Evolutionary conservation across 148 eudicot species (phyloP).

Genomic region (Rhododendron williamsianum): DNA sequence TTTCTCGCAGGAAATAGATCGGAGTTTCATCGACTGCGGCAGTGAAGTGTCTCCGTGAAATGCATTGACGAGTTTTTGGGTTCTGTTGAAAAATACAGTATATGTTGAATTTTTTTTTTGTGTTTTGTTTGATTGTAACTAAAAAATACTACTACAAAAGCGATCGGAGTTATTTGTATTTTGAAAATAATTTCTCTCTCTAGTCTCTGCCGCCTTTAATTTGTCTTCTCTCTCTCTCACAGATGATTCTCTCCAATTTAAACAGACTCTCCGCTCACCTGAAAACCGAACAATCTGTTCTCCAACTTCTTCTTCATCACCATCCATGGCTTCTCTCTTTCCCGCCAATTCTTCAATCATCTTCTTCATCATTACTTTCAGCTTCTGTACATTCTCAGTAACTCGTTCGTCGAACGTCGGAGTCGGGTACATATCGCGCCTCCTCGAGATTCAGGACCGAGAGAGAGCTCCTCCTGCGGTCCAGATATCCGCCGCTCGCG

Average conservation of each 20-base stretch:
- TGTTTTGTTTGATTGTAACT: no score
- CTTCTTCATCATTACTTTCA: background rate
- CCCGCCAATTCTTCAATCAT: background rate
- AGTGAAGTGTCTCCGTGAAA: no score
- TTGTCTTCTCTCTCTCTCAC: conserved; percentile 14
- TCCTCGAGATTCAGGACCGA: conserved; percentile 38
- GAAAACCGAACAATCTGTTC: background rate
- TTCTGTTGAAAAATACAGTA: no score
- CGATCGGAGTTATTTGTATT: no score
- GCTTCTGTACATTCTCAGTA: background rate
- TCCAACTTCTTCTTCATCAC: background rate
- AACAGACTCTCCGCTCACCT: background rate
- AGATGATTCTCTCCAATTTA: background rate
- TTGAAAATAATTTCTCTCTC: no score
- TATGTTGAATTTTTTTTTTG: no score
- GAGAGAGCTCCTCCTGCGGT: no score
- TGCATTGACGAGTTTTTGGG: no score
- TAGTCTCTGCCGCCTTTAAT: conserved; percentile 12
- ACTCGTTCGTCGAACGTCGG: conserved; percentile 35
- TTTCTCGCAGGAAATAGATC: no score
- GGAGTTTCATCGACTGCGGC: no score
- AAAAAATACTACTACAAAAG: no score
- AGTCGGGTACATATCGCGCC: conserved; percentile 27
- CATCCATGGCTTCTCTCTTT: conserved; percentile 16
- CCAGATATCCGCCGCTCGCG: no score